Evolutionary conservation across 1,284 basidiomycete genomes (phyloP).

Genomic region (Tylopilus sp.): DNA sequence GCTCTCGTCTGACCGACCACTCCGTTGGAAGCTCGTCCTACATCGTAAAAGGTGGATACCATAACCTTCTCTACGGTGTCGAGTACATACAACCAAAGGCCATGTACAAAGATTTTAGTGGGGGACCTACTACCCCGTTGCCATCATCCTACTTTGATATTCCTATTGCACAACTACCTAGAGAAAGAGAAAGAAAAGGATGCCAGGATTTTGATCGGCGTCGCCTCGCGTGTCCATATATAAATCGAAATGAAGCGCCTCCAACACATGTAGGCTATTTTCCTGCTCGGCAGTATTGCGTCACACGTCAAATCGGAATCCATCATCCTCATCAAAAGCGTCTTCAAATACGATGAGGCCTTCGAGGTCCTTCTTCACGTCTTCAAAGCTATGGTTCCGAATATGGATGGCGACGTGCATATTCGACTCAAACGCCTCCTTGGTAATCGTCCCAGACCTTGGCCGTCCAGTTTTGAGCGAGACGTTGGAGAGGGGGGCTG

Average conservation of each 20-base stretch:
- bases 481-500: background rate
- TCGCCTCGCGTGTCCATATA: conserved; percentile 8
- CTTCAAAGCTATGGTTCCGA: conserved; percentile 25
- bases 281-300: no score
- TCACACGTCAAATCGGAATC: conserved; percentile 25
- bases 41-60: no score
- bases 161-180: conserved; percentile 16
- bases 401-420: conserved; percentile 19
- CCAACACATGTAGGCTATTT: background rate
- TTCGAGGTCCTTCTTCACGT: conserved; percentile 34
- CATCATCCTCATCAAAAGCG: conserved; percentile 27
- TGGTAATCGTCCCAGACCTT: conserved; percentile 29
- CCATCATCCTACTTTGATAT: conserved; percentile 6
- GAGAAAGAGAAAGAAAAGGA: conserved; percentile 2
- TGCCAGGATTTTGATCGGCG: conserved; percentile 4
- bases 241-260: conserved; percentile 15
- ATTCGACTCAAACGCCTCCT: conserved; percentile 26
- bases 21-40: no score
- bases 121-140: background rate
- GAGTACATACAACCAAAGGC: background rate
- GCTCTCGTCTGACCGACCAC: conserved; percentile 6
- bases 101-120: background rate
- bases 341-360: conserved; percentile 29
- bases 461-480: conserved; percentile 11
- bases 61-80: background rate